Percentiles rank a stretch among this genome's conserved stretches.
phyloP scores from a whole-genome alignment of 495 filamentous ascomycete species.

The Cercophora newfieldiana region DNA sequence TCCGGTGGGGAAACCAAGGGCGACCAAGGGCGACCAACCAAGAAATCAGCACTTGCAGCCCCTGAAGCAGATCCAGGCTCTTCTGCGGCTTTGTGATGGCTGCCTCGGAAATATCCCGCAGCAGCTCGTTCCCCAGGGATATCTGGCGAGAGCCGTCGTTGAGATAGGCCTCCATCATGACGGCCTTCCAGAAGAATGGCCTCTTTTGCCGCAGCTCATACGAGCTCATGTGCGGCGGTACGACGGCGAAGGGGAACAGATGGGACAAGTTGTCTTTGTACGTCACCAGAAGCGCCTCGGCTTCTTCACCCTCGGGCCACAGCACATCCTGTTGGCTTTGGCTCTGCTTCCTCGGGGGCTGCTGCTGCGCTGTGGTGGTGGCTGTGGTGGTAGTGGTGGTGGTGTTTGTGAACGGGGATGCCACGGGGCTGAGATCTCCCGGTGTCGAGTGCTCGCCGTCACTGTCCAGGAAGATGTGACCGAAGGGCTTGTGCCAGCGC shows the following conservation, averaged over 20 bases:
- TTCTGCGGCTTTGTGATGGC: constrained; percentile 21
- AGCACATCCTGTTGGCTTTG: not conserved
- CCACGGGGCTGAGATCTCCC: not conserved
- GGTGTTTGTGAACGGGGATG: not conserved
- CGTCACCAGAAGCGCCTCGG: constrained; percentile 22
- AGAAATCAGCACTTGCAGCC: constrained; percentile 29
- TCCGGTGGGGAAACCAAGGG: not conserved
- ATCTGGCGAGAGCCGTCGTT: constrained; percentile 32
- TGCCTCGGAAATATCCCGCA: constrained; percentile 28
- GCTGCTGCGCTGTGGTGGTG: not conserved
- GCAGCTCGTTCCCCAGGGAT: constrained; percentile 26
- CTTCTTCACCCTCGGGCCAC: constrained; percentile 33
- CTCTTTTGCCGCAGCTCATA: constrained; percentile 24
- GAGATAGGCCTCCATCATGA: constrained; percentile 34
- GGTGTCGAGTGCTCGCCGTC: not conserved
- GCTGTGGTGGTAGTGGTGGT: not conserved
- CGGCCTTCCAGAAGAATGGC: constrained; percentile 36
- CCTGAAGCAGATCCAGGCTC: constrained; percentile 34
- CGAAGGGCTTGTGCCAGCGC: constrained; percentile 7
- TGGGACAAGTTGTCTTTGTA: constrained; percentile 20
- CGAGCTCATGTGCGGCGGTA: constrained; percentile 26
- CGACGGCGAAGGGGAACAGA: constrained; percentile 32
- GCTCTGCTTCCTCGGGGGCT: not conserved
- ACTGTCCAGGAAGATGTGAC: constrained; percentile 16
- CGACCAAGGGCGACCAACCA: constrained; percentile 27